Evolutionary conservation across 495 filamentous ascomycete species (phyloP), one percentile per base, ranked within the genome.

Genomic region (Hypoxylon cercidicola): DNA sequence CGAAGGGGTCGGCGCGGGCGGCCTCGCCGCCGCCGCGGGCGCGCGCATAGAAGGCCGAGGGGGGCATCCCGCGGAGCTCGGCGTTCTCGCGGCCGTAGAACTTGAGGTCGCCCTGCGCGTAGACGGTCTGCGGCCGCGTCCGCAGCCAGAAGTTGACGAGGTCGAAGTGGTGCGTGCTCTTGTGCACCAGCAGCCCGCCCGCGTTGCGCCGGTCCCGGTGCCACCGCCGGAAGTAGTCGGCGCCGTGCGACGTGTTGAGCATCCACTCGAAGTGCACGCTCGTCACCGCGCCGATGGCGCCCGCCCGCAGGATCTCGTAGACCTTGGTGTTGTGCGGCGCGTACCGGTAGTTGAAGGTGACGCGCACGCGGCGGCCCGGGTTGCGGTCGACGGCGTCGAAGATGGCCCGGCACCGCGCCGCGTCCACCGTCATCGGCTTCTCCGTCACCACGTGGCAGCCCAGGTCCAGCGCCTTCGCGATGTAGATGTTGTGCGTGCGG

Each of bases 221-320:
- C 85, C 85, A 86, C 13, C 85, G 83, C 21, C 84, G 83, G 73
- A 86, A 86, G 71, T 85, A 86, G 60, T 87, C 84, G 0, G 84
- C 84, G 11, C 85, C 85, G 68, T 87, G 85, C 11, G 76, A 77
- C 5, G 83, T 85, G 66, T 87, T 84, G 25, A 87, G 78, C 69
- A 85, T 75, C 84, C 84, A 86, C 64, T 86, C 83, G 58, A 87
- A 86, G 65, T 85, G 85, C 41, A 87, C 81, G 10, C 79, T 82
- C 13, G 79, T 80, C 0, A 86, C 78, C 16, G 70, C 69, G 2
- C 85, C 84, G 66, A 87, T 84, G 6, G 78, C 81, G 15, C 82
- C 82, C 0, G 78, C 70, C 13, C 70, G 74, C 10, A 86, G 62
- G 3, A 87, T 43, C 64, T 82, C 78, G 60, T 73, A 78, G n/a